Conservation (phyloP, 257 asterid species). For the Solanum sitiens region DNA sequence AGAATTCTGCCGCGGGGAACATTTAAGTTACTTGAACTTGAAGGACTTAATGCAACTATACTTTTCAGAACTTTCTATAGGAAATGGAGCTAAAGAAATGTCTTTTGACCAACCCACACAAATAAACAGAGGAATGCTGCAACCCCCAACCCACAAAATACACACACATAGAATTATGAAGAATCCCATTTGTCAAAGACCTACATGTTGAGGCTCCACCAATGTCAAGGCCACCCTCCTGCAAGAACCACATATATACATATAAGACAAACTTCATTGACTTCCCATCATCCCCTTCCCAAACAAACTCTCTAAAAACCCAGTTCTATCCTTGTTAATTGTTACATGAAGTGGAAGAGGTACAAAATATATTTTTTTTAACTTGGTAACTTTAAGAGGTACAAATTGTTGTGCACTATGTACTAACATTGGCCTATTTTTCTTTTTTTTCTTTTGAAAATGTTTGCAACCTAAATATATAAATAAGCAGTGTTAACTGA, state of each 20-base stretch:
- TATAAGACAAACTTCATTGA: slow-evolving; percentile 87
- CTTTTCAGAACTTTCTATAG: neutral
- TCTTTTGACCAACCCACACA: slow-evolving; percentile 46
- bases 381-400: neutral
- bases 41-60: slow-evolving; percentile 1
- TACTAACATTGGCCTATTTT: neutral
- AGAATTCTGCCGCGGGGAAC: neutral
- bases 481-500: slow-evolving; percentile 17
- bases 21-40: neutral
- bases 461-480: neutral
- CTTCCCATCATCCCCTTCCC: slow-evolving; percentile 44
- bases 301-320: slow-evolving; percentile 36
- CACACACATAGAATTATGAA: slow-evolving; percentile 35
- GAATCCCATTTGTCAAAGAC: slow-evolving; percentile 86
- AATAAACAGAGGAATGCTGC: slow-evolving; percentile 10
- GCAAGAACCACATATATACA: slow-evolving; percentile 91
- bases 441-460: neutral
- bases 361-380: neutral
- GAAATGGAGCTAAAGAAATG: neutral
- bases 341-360: neutral
- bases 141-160: slow-evolving; percentile 4
- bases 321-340: slow-evolving; percentile 7
- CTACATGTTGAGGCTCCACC: slow-evolving; percentile 96
- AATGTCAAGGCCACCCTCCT: slow-evolving; percentile 87
- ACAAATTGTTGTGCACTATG: neutral